A percentile compares a stretch with the other conserved stretches of the same genome.
These are phyloP conservation scores for Boletus rubescentipes DNA, from an alignment of 768 basidiomycete genomes.

Conservation along the genomic window DNA sequence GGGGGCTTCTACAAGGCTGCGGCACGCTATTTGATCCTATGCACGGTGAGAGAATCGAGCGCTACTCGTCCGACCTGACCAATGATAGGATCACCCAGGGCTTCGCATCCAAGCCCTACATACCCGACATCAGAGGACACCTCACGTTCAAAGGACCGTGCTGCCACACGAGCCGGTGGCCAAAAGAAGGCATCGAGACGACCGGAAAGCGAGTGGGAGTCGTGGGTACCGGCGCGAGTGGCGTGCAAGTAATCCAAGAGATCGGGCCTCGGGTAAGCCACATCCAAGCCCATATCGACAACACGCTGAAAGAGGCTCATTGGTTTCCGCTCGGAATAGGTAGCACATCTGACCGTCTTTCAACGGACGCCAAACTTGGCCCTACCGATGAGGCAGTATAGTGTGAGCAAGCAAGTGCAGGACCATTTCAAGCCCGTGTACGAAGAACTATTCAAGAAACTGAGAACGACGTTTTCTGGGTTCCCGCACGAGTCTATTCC, in stretches of 20 bases:
- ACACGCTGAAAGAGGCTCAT: not conserved
- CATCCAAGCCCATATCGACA: not conserved
- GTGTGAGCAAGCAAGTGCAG: slow-evolving; percentile 2
- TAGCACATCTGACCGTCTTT: slow-evolving; percentile 13
- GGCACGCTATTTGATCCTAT: slow-evolving; percentile 7
- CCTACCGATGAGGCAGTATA: slow-evolving; percentile 8
- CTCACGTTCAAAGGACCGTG: slow-evolving; percentile 8
- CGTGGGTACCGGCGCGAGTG: slow-evolving; percentile 16
- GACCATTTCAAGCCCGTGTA: slow-evolving; percentile 16
- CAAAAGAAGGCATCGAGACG: slow-evolving; percentile 8
- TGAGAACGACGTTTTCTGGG: not conserved
- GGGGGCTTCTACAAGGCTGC: not conserved
- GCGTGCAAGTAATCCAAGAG: slow-evolving; percentile 13
- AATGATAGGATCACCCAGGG: slow-evolving; percentile 1
- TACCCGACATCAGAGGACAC: slow-evolving; percentile 13
- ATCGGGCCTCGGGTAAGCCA: slow-evolving; percentile 14
- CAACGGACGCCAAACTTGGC: slow-evolving; percentile 17
- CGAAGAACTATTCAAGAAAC: slow-evolving; percentile 4
- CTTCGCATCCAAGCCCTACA: slow-evolving; percentile 5
- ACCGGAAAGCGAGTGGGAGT: slow-evolving; percentile 10
- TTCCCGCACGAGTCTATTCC: not conserved
- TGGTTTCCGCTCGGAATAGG: slow-evolving; percentile 1
- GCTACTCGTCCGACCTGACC: no score
- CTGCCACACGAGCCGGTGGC: slow-evolving; percentile 13
- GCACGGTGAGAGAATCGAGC: slow-evolving; percentile 13